phyloP scores from a whole-genome alignment of 371 early-diverging fungal species.

The Apophysomyces variabilis region DNA sequence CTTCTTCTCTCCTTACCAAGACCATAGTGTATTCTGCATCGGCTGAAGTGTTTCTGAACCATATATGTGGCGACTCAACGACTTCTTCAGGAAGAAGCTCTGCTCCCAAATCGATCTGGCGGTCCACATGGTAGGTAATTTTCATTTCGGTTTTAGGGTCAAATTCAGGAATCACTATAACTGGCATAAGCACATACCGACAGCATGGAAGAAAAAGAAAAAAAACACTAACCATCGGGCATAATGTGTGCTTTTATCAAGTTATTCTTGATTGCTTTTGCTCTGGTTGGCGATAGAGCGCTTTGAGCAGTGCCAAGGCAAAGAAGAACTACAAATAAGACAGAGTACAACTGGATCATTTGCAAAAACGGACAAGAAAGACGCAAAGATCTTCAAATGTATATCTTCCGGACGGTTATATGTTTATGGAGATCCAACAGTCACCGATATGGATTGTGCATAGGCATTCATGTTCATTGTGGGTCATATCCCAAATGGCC shows the following conservation, averaged over 20 bases:
- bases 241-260: slow-evolving; percentile 18
- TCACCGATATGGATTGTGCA: slow-evolving; percentile 10
- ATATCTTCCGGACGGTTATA: not conserved
- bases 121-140: slow-evolving; percentile 24
- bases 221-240: slow-evolving; percentile 22
- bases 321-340: not conserved
- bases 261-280: slow-evolving; percentile 1
- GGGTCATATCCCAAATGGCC: not conserved
- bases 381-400: no score
- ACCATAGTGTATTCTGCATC: slow-evolving; percentile 22
- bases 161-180: slow-evolving; percentile 20
- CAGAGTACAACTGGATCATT: not conserved
- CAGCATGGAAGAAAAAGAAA: not conserved
- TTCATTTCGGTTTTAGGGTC: slow-evolving; percentile 22
- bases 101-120: slow-evolving; percentile 16
- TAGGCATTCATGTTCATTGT: not conserved
- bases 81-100: slow-evolving; percentile 16
- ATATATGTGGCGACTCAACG: slow-evolving; percentile 21
- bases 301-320: not conserved
- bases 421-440: not conserved
- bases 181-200: no score
- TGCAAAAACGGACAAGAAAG: not conserved
- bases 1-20: slow-evolving; percentile 15
- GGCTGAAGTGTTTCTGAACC: slow-evolving; percentile 20
- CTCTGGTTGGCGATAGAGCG: not conserved